Conservation (phyloP, 371 early-diverging fungal genomes). For the Mucor racemosus region DNA sequence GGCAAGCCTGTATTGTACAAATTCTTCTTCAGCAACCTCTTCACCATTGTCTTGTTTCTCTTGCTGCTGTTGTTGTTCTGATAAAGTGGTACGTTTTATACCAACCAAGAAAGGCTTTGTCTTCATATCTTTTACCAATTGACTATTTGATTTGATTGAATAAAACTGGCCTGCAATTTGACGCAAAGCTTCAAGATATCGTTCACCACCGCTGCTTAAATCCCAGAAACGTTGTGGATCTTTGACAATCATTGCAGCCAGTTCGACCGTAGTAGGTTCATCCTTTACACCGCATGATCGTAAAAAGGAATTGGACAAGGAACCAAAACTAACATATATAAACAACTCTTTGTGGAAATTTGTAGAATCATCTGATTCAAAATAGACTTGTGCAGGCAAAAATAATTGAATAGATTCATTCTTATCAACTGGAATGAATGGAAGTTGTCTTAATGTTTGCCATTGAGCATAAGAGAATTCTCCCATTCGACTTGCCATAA, state of each 20-base stretch:
- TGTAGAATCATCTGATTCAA: conserved; percentile 53
- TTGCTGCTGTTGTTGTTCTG: conserved; percentile 12
- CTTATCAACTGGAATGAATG: conserved; percentile 70
- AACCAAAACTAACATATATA: conserved; percentile 76
- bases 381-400: conserved; percentile 56
- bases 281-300: conserved; percentile 87
- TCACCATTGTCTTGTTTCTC: conserved; percentile 19
- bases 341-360: conserved; percentile 64
- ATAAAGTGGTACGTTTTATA: conserved; percentile 33
- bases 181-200: conserved; percentile 73
- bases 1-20: conserved; percentile 70
- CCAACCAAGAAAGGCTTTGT: conserved; percentile 63
- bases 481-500: conserved; percentile 69
- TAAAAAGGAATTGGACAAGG: conserved; percentile 75
- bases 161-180: conserved; percentile 77
- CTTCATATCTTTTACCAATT: conserved; percentile 66
- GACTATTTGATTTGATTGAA: conserved; percentile 47
- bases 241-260: conserved; percentile 72
- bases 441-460: conserved; percentile 45
- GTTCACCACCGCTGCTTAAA: conserved; percentile 67
- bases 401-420: conserved; percentile 1
- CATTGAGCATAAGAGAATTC: conserved; percentile 61
- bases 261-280: conserved; percentile 80
- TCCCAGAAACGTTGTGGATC: conserved; percentile 76
- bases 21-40: conserved; percentile 36